phyloP scores from a whole-genome alignment of 1,139 yeast species.

The Geotrichum carabidarum region DNA sequence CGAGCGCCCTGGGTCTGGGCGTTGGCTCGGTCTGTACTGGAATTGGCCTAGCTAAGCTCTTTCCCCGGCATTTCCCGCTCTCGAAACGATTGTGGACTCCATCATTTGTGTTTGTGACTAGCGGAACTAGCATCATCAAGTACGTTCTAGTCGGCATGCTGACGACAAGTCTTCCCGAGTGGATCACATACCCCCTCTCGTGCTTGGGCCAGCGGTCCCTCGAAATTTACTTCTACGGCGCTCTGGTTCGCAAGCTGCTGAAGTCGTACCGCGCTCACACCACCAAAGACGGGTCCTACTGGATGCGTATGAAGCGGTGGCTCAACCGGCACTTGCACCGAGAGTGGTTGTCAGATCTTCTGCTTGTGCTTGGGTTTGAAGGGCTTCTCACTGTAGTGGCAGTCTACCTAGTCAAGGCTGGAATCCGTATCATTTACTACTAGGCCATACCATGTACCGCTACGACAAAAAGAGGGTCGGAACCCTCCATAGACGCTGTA shows the following conservation, averaged over 20 bases:
- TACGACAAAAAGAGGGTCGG: too few relatives aligned
- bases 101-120: conserved; percentile 33
- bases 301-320: conserved; percentile 6
- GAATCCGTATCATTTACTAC: conserved; percentile 8
- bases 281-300: conserved; percentile 1
- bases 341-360: not conserved
- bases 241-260: conserved; percentile 9
- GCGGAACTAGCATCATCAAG: conserved; percentile 35
- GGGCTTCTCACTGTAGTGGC: not conserved
- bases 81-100: conserved; percentile 41
- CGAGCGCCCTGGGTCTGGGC: conserved; percentile 31
- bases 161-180: conserved; percentile 23
- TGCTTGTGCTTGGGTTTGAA: conserved; percentile 6
- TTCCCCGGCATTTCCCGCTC: conserved; percentile 34
- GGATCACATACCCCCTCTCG: conserved; percentile 25
- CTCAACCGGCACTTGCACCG: not conserved
- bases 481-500: too few relatives aligned
- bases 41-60: conserved; percentile 26
- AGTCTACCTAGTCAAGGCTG: conserved; percentile 9
- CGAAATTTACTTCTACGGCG: conserved; percentile 11
- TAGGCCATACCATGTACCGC: not conserved
- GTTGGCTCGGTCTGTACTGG: conserved; percentile 31
- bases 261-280: conserved; percentile 7
- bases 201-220: conserved; percentile 14
- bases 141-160: conserved; percentile 21